Evolutionary conservation across 1,284 basidiomycete genomes (phyloP), one percentile per base, ranked within the genome.

Genomic region (Cerioporus squamosus): DNA sequence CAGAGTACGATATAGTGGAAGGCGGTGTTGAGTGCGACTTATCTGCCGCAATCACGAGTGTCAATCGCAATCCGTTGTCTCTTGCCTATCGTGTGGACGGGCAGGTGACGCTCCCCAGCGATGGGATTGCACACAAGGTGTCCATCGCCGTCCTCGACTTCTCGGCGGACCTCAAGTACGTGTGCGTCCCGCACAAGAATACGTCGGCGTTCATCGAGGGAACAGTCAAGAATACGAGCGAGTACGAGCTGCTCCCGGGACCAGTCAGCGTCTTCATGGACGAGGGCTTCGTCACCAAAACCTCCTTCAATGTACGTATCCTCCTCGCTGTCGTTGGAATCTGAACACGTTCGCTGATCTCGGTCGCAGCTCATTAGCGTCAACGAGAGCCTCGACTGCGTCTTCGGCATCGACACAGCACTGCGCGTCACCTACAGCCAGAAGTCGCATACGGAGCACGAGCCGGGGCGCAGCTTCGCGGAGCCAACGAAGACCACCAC

Each of bases 71-170:
- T 4, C 78, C 83, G 4, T 71, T 84, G 18, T 77, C 82, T 1
- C 72, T 81, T 17, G 77, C 81, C 0, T 85, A 81, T 57, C 68
- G 74, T 29, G 81, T 86, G 15, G 77, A 79, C 36, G 82, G 81
- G 2, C 63, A 71, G 7, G 77, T 78, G 0, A 79, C 75, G 18
- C 79, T 86, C 53, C 81, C 83, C 0, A 81, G 78, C 57, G 84
- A 85, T 66, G 81, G 79, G 0, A 68, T 75, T 5, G 75, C 78
- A 24, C 85, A 87, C 68, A 81, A 82, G 51, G 82, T 86, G 4
- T 74, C 79, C 12, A 73, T 87, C 52, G 79, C 83, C 0, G 65
- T 79, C 3, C 69, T 86, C 26, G 72, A 75, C 2, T 82, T 86
- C 61, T 73, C 81, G 17, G 73, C 78, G 1, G 73, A 74, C 24